These are phyloP conservation scores for Mycena capillaripes DNA, from an alignment of 768 basidiomycete species.

Conservation along the genomic window DNA sequence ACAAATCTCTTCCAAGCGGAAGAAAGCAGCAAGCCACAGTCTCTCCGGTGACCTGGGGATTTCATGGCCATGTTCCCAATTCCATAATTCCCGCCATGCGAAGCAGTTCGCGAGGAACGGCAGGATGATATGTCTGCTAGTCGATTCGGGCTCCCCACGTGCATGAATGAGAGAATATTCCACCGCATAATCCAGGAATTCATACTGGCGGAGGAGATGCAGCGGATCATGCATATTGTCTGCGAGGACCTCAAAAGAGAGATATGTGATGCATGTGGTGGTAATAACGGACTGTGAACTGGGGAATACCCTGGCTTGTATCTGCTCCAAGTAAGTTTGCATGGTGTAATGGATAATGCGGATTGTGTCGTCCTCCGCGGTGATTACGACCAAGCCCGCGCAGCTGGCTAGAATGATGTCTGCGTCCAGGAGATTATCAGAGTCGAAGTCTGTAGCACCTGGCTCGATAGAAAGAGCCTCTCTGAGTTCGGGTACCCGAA, in stretches of 20 bases:
- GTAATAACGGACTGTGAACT: not conserved
- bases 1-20: not conserved
- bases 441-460: not conserved
- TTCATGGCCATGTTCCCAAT: not conserved
- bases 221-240: not conserved
- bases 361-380: not conserved
- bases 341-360: conserved; percentile 18
- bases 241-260: not conserved
- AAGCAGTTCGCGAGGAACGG: not conserved
- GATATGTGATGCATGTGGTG: not conserved
- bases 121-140: not conserved
- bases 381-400: conserved; percentile 6
- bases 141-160: not conserved
- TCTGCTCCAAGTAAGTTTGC: not conserved
- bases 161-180: not conserved
- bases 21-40: not conserved
- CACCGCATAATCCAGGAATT: not conserved
- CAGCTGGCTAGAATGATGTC: conserved; percentile 4
- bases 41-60: not conserved
- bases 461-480: conserved; percentile 12
- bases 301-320: not conserved
- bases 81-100: not conserved
- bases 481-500: not conserved
- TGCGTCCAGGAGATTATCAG: not conserved
- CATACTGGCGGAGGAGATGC: not conserved